These are phyloP conservation scores for Pseudonectria foliicola DNA, from an alignment of 2,329 filamentous ascomycete genomes.

Conservation along the genomic window DNA sequence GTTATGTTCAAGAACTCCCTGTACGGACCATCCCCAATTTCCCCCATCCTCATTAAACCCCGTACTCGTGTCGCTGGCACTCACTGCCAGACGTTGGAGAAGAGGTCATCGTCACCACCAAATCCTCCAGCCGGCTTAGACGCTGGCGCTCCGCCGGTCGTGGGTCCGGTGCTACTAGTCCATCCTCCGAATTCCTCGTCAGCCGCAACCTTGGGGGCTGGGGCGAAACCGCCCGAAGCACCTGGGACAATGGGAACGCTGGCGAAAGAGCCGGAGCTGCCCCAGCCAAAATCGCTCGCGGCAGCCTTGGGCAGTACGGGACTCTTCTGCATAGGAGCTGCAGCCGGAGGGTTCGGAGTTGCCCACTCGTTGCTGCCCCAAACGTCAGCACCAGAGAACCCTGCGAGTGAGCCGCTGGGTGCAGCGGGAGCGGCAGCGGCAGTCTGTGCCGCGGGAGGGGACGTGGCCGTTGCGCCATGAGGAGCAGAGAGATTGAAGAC, in stretches of 20 bases:
- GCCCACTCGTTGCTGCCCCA: constrained; percentile 88
- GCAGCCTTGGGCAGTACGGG: constrained; percentile 40
- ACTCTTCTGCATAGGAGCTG: constrained; percentile 52
- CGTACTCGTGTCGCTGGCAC: constrained; percentile 5
- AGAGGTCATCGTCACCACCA: constrained; percentile 74
- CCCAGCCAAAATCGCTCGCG: constrained; percentile 57
- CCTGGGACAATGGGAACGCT: constrained; percentile 55
- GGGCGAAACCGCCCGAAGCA: constrained; percentile 57
- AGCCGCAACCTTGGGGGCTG: constrained; percentile 64
- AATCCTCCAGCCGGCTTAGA: constrained; percentile 54
- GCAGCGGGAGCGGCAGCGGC: constrained; percentile 16
- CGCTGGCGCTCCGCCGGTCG: constrained; percentile 31
- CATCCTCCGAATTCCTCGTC: constrained; percentile 97
- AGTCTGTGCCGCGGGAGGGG: constrained; percentile 31
- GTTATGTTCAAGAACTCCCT: constrained; percentile 17
- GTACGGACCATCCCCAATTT: background rate
- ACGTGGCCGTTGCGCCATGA: constrained; percentile 38
- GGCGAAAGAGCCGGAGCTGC: constrained; percentile 41
- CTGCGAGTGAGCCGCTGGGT: constrained; percentile 31
- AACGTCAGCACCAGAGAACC: constrained; percentile 55
- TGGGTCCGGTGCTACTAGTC: constrained; percentile 61
- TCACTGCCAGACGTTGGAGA: constrained; percentile 92
- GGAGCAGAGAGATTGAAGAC: constrained; percentile 73
- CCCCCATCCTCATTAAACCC: constrained; percentile 7
- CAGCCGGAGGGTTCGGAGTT: constrained; percentile 41